A percentile compares a stretch with the other conserved stretches of the same genome.
Conservation (phyloP, 2,329 filamentous ascomycete species). For the Neopestalotiopsis rosae region DNA sequence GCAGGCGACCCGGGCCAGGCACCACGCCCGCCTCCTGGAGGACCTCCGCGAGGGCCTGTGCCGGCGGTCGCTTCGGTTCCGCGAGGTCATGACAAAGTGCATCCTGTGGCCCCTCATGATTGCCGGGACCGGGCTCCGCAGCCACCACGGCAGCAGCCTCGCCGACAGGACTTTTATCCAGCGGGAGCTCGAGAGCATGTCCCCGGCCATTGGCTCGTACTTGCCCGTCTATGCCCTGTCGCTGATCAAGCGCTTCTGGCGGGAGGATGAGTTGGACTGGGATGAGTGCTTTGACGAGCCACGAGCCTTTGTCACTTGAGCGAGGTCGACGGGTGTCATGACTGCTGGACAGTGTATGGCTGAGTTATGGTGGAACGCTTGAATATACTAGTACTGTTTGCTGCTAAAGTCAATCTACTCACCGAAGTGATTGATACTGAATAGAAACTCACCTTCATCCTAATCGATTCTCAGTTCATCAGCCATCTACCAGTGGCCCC, state of each 20-base stretch:
- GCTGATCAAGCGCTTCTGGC: constrained; percentile 38
- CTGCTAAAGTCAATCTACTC: too few species aligned
- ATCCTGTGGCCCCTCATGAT: constrained; percentile 40
- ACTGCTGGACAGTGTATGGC: neutral
- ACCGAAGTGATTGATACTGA: too few species aligned
- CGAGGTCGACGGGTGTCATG: too few species aligned
- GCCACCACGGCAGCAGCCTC: constrained; percentile 27
- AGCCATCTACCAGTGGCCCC: too few species aligned
- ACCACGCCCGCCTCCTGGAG: constrained; percentile 28
- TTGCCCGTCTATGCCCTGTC: constrained; percentile 32
- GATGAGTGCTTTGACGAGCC: constrained; percentile 42
- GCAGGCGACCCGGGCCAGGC: constrained; percentile 11
- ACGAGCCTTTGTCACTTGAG: constrained; percentile 29
- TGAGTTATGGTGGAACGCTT: too few species aligned
- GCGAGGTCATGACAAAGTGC: constrained; percentile 25
- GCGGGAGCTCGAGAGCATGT: constrained; percentile 30
- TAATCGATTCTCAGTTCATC: too few species aligned
- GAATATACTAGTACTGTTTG: too few species aligned
- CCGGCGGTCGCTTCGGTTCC: neutral
- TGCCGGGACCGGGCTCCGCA: constrained; percentile 34
- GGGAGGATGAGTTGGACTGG: constrained; percentile 36
- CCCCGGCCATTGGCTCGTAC: constrained; percentile 29
- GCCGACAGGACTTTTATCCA: constrained; percentile 34
- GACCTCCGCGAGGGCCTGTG: constrained; percentile 18
- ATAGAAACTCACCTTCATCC: too few species aligned